Conservation (phyloP, 106 monocot genomes). For the Amphibolis antarctica region DNA sequence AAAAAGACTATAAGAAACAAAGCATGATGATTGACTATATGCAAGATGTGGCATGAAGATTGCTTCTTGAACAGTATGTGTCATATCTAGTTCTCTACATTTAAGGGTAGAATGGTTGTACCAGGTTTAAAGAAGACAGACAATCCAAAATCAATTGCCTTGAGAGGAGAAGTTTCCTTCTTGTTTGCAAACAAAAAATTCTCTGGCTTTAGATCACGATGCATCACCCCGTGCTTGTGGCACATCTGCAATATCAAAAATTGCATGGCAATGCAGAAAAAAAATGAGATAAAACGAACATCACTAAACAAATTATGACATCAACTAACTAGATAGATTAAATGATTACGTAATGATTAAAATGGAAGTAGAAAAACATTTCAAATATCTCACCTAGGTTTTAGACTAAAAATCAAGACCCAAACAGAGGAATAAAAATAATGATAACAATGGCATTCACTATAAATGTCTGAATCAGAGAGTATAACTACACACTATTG, state of each 20-base stretch:
- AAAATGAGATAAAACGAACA: neutral
- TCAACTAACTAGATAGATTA: neutral
- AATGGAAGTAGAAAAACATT: neutral
- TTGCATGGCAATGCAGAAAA: neutral
- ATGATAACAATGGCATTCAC: too few relatives aligned
- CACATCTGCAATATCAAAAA: slow-evolving; percentile 3
- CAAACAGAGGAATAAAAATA: too few relatives aligned
- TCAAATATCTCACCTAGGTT: neutral
- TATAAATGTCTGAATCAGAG: too few relatives aligned
- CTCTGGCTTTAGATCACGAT: slow-evolving; percentile 20
- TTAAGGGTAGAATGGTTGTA: neutral
- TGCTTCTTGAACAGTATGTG: too few relatives aligned
- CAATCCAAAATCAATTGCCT: slow-evolving; percentile 21
- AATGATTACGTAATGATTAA: neutral
- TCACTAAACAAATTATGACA: neutral
- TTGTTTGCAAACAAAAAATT: slow-evolving; percentile 20
- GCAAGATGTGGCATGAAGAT: too few relatives aligned
- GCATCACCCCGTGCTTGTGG: slow-evolving; percentile 18
- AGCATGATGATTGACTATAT: too few relatives aligned
- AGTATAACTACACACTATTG: too few relatives aligned
- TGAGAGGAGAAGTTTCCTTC: slow-evolving; percentile 17
- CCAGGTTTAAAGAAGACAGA: slow-evolving; percentile 17
- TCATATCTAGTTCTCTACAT: too few relatives aligned
- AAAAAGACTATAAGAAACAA: neutral
- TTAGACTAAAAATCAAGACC: neutral